Conservation (phyloP, 1,139 yeast genomes). For the Geotrichum candidum region DNA sequence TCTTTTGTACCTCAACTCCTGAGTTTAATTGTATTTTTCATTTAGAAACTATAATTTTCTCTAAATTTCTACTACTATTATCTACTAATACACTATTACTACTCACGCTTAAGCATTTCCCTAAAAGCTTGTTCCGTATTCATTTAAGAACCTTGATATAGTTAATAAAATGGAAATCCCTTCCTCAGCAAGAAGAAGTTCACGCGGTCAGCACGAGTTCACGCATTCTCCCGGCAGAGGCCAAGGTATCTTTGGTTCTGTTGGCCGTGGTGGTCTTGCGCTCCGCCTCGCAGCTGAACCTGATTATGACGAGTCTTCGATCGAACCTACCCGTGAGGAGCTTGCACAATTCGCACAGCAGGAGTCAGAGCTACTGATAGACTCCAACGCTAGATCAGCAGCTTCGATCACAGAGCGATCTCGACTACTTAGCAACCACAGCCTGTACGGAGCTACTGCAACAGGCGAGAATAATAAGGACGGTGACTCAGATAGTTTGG, state of each 20-base stretch:
- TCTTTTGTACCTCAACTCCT: neutral
- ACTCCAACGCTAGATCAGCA: neutral
- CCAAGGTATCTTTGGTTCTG: slow-evolving; percentile 26
- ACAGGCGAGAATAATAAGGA: neutral
- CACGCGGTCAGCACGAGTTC: slow-evolving; percentile 12
- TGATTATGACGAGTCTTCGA: slow-evolving; percentile 5
- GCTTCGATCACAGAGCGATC: neutral
- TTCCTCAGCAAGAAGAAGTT: neutral
- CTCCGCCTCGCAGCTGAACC: slow-evolving; percentile 16
- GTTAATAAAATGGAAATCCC: neutral
- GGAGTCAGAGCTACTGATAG: neutral
- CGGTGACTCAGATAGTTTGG: neutral
- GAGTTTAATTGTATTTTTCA: neutral
- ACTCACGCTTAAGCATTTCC: neutral
- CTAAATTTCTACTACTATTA: neutral
- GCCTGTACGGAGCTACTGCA: neutral
- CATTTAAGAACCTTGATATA: neutral
- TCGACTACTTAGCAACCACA: neutral
- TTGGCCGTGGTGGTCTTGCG: slow-evolving; percentile 29
- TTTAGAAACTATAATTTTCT: neutral
- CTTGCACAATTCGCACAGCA: neutral
- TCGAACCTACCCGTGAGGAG: slow-evolving; percentile 3
- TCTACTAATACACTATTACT: neutral
- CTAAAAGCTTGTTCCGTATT: neutral
- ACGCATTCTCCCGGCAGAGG: slow-evolving; percentile 12